Conservation (phyloP, 1,139 yeast species). For the Sugiyamaella japonica region DNA sequence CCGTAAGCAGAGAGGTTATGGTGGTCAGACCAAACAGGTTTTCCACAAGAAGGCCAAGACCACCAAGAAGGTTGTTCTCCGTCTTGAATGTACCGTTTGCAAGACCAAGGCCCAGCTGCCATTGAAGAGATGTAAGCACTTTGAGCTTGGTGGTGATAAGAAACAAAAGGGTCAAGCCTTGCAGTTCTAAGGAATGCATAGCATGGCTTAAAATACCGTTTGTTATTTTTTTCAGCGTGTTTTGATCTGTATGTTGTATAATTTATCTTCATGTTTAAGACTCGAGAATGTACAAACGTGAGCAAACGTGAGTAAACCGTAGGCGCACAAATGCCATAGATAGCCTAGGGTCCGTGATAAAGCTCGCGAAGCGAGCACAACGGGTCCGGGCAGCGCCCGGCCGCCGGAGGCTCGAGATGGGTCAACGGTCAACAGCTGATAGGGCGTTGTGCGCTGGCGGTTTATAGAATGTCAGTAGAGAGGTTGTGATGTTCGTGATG, state of each 20-base stretch:
- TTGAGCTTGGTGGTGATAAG: constrained; percentile 99
- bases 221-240: constrained; percentile 12
- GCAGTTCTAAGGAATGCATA: constrained; percentile 62
- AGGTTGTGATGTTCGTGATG: too few species aligned
- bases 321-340: neutral
- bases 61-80: constrained; percentile 99
- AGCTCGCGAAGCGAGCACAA: too few species aligned
- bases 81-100: constrained; percentile 98
- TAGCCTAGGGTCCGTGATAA: too few species aligned
- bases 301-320: neutral
- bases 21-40: constrained; percentile 99
- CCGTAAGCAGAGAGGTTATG: constrained; percentile 99
- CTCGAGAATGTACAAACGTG: neutral
- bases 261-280: constrained; percentile 16
- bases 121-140: constrained; percentile 99
- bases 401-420: too few species aligned
- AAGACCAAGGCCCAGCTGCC: constrained; percentile 98
- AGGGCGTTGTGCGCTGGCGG: too few species aligned
- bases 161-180: constrained; percentile 99
- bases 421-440: too few species aligned
- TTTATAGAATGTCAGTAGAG: too few species aligned
- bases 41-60: constrained; percentile 99
- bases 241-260: constrained; percentile 16
- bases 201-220: neutral
- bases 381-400: too few species aligned